Conservation (phyloP, 139 green algal genomes). For the Tetradesmus obliquus region DNA sequence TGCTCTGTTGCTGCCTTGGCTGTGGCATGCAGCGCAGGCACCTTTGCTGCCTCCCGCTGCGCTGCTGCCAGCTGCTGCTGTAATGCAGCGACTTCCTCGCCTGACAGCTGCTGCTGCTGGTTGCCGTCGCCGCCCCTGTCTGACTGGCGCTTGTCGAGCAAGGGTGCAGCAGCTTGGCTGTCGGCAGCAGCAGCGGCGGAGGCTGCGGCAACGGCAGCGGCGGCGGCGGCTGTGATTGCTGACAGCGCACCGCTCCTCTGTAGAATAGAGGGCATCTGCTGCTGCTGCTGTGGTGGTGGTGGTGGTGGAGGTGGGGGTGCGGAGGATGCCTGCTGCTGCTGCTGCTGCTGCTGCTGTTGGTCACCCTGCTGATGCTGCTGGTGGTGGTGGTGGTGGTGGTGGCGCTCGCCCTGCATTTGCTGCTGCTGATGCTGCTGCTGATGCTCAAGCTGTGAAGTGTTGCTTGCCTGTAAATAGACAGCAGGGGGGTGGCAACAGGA, state of each 20-base stretch:
- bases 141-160: too few relatives aligned
- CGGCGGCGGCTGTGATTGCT: not conserved
- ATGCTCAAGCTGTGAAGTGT: not conserved
- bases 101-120: too few relatives aligned
- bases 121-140: too few relatives aligned
- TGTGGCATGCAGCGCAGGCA: not conserved
- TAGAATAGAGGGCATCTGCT: too few relatives aligned
- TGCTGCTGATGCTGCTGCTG: not conserved
- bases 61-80: not conserved
- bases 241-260: not conserved
- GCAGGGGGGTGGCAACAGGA: too few relatives aligned
- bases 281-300: not conserved
- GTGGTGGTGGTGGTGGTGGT: not conserved
- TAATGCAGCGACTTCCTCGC: not conserved
- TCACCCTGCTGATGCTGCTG: not conserved
- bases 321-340: not conserved
- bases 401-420: too few relatives aligned
- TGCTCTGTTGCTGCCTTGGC: not conserved
- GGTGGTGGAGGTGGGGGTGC: not conserved
- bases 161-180: not conserved
- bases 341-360: not conserved
- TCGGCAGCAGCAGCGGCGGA: not conserved
- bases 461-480: not conserved
- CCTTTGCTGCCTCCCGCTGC: not conserved
- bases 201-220: not conserved